Evolutionary conservation across 2,329 filamentous ascomycete genomes (phyloP), one percentile per base, ranked within the genome.

Genomic region (Apiospora arundinis): DNA sequence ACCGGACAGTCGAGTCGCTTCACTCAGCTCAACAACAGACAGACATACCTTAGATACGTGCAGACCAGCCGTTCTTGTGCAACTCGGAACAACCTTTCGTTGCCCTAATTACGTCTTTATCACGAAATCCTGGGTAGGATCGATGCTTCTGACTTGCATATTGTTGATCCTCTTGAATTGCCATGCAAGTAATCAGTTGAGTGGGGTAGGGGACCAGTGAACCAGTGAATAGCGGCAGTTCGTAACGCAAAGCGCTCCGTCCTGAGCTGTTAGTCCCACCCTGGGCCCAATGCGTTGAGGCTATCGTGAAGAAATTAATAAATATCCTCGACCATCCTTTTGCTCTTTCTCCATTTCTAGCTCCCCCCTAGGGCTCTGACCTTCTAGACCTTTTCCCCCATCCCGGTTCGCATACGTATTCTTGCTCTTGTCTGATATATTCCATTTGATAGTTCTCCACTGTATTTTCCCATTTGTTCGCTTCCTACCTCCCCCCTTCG

Each of bases 221-320:
- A 45, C 28, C 32, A 40, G 16, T 60, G 21, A 40, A 40, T 63
- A 63, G 32, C 32, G 18, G 56, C 56, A 23, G 56, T 40, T 63
- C 56, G 56, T 63, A 40, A 63, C 56, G 32, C 56, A 63, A 63
- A 63, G 32, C 18, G 18, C 56, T 40, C 28, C 56, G 56, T 63
- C 18, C 56, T 18, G 37, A 37, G 32, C 23, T 45, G 28, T 23
- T 25, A 67, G 65, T 44, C 42, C 65, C 65, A 44, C 65, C 40
- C 44, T 45, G 42, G 65, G 18, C 21, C 40, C 65, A 45, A 32
- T 67, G 65, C 42, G 44, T 46, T 67, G 65, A 67, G 40, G 65
- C 65, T 67, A 67, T 67, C 65, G 65, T 67, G 65, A 67, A 56
- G 65, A 67, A 67, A 67, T 40, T 46, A 67, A 67, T 67, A 67